A percentile compares a stretch with the other conserved stretches of the same genome.
These are phyloP conservation scores for Colletotrichum cuscutae DNA, from an alignment of 2,329 filamentous ascomycete genomes.

Conservation along the genomic window DNA sequence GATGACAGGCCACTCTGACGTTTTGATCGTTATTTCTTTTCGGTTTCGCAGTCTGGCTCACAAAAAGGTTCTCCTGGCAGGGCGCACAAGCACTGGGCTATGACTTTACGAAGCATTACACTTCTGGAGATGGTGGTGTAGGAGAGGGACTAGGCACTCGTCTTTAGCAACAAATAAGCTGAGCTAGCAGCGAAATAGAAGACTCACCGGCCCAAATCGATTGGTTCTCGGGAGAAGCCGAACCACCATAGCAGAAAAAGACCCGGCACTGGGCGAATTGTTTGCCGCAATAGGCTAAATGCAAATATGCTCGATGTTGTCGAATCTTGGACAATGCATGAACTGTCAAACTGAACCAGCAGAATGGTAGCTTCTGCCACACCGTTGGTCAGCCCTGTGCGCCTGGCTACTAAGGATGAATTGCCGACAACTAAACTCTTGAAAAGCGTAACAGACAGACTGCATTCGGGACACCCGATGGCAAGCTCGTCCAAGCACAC, in stretches of 20 bases:
- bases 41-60: background rate
- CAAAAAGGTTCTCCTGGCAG: background rate
- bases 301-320: background rate
- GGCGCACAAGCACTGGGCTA: constrained; percentile 42
- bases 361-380: background rate
- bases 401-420: background rate
- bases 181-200: background rate
- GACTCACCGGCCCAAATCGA: background rate
- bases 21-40: background rate
- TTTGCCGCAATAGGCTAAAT: background rate
- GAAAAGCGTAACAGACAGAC: constrained; percentile 3
- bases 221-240: background rate
- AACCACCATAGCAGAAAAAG: background rate
- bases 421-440: constrained; percentile 16
- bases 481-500: constrained; percentile 6
- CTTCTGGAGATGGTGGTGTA: background rate
- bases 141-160: background rate
- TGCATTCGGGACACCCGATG: background rate
- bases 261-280: background rate
- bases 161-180: background rate
- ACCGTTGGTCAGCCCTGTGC: background rate
- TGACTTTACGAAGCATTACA: constrained; percentile 57
- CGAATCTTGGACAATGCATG: constrained; percentile 8
- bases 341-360: constrained; percentile 1
- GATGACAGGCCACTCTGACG: constrained; percentile 38